Base-by-base conservation (phyloP, 208 protist genomes). In the Crithidia sp. region DNA sequence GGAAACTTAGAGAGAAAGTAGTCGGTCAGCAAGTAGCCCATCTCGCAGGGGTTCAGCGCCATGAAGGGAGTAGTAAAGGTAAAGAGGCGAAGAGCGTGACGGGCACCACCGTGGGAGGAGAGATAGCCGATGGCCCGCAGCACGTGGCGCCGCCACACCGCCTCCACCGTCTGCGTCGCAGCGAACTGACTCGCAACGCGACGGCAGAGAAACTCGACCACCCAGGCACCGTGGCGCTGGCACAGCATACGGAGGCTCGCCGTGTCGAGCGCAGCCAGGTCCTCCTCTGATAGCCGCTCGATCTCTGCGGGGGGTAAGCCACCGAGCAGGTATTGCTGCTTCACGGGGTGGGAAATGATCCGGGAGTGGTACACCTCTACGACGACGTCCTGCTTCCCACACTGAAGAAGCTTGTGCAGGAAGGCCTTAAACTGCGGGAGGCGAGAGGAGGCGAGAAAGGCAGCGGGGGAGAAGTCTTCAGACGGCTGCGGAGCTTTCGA, bases 1-100 rank as follows among this genome's bases (percentile, higher is more conserved):
- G 72, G 72, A 44, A 67, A 77, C 7, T 0, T n/a, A 9, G 56
- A 63, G 28, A 77, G 16, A 19, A 60, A 77, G 57, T 67, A 58
- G 39, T 3, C 19, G 3, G 5, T 5, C 17, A 77, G 56, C 37
- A 71, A 5, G 28, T 41, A 4, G 5, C 10, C 2, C 5, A 77
- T 1, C 7, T 40, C 52, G 5, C 8, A 6, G 7, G 10, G 49
- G 5, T 14, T 5, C 0, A 77, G 39, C 0, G 3, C 40, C 14
- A 77, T 16, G 16, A 64, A 58, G 50, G 66, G 72, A 3, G 72
- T 58, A 0, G 72, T 77, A 16, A 37, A 0, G 5, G 57, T 77
- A 28, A 77, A 71, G 16, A 77, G 72, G 4, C 39, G 5, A 4
- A 77, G 65, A 5, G 56, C 58, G 55, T 71, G 41, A 8, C 7